A percentile compares a stretch with the other conserved stretches of the same genome.
Evolutionary conservation across 2,329 filamentous ascomycete genomes (phyloP).

Genomic region (Aphanocladium album): DNA sequence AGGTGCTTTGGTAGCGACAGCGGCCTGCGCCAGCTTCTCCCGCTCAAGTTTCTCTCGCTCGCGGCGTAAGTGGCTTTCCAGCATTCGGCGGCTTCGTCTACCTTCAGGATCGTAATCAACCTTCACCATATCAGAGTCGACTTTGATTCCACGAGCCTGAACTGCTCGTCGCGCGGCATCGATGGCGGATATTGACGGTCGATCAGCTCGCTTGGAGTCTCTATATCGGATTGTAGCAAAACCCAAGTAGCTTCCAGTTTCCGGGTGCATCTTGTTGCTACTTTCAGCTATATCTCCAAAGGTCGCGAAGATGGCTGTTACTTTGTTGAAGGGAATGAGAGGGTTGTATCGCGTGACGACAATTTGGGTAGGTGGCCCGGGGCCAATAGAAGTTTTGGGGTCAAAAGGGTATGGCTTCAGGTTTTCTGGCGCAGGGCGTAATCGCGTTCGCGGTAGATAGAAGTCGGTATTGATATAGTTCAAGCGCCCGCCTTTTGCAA

Average conservation of each 20-base stretch:
- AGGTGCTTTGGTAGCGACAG: conserved; percentile 27
- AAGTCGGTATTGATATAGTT: conserved; percentile 66
- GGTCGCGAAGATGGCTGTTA: conserved; percentile 69
- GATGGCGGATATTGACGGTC: conserved; percentile 57
- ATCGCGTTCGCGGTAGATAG: conserved; percentile 65
- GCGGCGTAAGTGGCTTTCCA: conserved; percentile 67
- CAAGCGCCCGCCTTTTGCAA: conserved; percentile 60
- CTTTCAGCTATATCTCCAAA: conserved; percentile 87
- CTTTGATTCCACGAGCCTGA: conserved; percentile 68
- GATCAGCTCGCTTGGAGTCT: conserved; percentile 53
- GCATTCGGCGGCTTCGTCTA: conserved; percentile 70
- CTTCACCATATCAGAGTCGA: conserved; percentile 71
- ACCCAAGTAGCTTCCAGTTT: conserved; percentile 88
- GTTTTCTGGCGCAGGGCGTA: conserved; percentile 70
- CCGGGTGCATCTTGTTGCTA: conserved; percentile 90
- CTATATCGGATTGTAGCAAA: conserved; percentile 89
- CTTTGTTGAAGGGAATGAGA: conserved; percentile 71
- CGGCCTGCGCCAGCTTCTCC: conserved; percentile 26
- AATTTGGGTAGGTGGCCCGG: conserved; percentile 83
- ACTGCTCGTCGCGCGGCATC: conserved; percentile 79
- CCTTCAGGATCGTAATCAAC: conserved; percentile 91
- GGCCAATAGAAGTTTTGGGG: conserved; percentile 75
- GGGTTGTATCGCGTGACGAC: conserved; percentile 97
- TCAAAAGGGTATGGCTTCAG: conserved; percentile 80
- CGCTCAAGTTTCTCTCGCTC: conserved; percentile 57